Evolutionary conservation across 2,329 filamentous ascomycete genomes (phyloP).

Genomic region (Zarea fungicola): DNA sequence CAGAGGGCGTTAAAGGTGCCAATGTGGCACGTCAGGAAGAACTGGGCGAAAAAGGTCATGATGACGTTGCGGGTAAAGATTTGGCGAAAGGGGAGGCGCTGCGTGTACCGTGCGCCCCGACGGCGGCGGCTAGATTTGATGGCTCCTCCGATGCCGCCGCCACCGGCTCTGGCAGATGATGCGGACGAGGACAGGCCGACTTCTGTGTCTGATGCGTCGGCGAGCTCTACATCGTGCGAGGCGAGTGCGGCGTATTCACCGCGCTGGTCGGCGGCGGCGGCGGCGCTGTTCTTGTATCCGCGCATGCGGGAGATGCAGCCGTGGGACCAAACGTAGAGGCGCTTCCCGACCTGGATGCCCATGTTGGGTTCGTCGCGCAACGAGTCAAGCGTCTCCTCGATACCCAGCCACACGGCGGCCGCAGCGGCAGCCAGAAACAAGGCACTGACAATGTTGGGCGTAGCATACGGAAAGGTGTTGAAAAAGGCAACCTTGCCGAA

Average conservation of each 20-base stretch:
- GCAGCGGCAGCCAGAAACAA: constrained; percentile 41
- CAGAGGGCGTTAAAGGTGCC: constrained; percentile 72
- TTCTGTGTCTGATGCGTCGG: constrained; percentile 4
- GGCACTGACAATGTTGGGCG: constrained; percentile 50
- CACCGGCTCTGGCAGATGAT: not conserved
- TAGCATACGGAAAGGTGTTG: constrained; percentile 45
- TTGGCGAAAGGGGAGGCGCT: constrained; percentile 45
- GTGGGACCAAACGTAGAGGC: constrained; percentile 26
- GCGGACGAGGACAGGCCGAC: not conserved
- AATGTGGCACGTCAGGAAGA: constrained; percentile 66
- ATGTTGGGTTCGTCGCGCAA: constrained; percentile 34
- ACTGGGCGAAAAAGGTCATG: constrained; percentile 57
- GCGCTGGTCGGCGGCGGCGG: not conserved
- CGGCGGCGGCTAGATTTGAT: not conserved
- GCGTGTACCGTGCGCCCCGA: constrained; percentile 34
- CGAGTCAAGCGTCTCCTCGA: constrained; percentile 50
- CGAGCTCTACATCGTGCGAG: constrained; percentile 20
- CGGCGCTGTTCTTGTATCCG: too few relatives aligned
- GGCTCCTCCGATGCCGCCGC: not conserved
- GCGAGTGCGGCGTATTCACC: constrained; percentile 22
- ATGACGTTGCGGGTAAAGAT: constrained; percentile 52
- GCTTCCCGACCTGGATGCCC: constrained; percentile 36
- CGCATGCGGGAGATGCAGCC: constrained; percentile 16
- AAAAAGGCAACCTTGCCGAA: constrained; percentile 46
- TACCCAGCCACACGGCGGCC: constrained; percentile 41